Base-by-base conservation (phyloP, 495 filamentous ascomycete species). In the Talaromyces borbonicus region DNA sequence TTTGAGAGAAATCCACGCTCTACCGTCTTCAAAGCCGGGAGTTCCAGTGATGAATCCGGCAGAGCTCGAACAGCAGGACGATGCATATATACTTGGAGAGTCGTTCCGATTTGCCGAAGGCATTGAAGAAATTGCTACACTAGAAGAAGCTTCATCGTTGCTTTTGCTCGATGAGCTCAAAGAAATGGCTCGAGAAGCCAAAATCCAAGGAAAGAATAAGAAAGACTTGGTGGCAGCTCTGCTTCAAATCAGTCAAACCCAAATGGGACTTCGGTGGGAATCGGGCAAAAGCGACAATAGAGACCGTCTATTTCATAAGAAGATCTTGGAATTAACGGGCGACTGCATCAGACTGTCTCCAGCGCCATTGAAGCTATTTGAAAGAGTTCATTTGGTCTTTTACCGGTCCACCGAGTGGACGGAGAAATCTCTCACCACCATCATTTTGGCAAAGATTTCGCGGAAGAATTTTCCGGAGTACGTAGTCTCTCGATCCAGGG, bases 391-490 rank as follows among this genome's bases (percentile, higher is more conserved):
- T 63, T 65, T 98, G 5, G 90, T 98, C 40, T 97, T 95, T 58
- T 96, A 96, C 57, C 75, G 90, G 24, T 96, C 90, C 22, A 94
- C 90, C 0, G 89, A 95, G 58, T 97, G 90, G 90, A 92, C 90
- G 0, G 92, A 96, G 54, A 96, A 95, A 54, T 95, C 90, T 8
- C 74, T 98, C 2, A 95, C 87, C 2, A 90, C 90, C 2, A 90
- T 97, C 49, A 95, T 98, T 47, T 78, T 98, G 8, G 86, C 92
- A 11, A 87, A 88, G 44, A 92, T 89, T 22, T 81, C 86, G 5
- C 77, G 79, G 37, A 77, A 85, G 18, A 95, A 90, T 57, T 97
- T 95, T 46, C 90, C 92, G 0, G 69, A 81, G 5, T 98, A 92
- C 61, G 77, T 96, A 24, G 88, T 96, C 7, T 95, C 83, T 45